phyloP scores from a whole-genome alignment of 768 basidiomycete species.

The Melanogaster broomeanus region DNA sequence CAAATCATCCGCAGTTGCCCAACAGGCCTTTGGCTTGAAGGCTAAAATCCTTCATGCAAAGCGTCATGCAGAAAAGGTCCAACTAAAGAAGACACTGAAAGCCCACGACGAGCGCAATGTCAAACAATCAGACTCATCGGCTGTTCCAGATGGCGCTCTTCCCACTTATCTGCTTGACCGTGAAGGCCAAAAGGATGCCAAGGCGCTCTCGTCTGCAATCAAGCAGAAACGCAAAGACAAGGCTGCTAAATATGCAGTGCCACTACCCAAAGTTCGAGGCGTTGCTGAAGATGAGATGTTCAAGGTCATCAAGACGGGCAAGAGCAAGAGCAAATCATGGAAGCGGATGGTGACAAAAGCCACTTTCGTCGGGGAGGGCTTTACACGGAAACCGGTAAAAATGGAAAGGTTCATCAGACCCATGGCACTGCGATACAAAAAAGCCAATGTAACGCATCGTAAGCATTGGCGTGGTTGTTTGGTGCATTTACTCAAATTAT shows the following conservation, averaged over 20 bases:
- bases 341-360: slow-evolving; percentile 99
- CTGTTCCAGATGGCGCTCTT: slow-evolving; percentile 86
- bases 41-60: slow-evolving; percentile 98
- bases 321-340: slow-evolving; percentile 95
- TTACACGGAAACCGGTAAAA: slow-evolving; percentile 98
- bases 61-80: slow-evolving; percentile 96
- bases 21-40: slow-evolving; percentile 95
- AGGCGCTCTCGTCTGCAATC: slow-evolving; percentile 92
- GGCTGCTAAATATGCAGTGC: slow-evolving; percentile 97
- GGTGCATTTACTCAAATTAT: background rate
- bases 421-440: slow-evolving; percentile 97
- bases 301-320: slow-evolving; percentile 98
- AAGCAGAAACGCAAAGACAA: slow-evolving; percentile 99
- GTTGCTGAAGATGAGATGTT: slow-evolving; percentile 99
- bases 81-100: slow-evolving; percentile 99
- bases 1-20: slow-evolving; percentile 77
- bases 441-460: slow-evolving; percentile 99
- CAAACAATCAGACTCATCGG: slow-evolving; percentile 86
- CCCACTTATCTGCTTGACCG: slow-evolving; percentile 96
- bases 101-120: slow-evolving; percentile 98
- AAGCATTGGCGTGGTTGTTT: slow-evolving; percentile 24
- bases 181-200: slow-evolving; percentile 98
- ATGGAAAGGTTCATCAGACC: slow-evolving; percentile 98
- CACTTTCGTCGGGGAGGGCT: slow-evolving; percentile 97
- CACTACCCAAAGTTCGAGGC: slow-evolving; percentile 93